Conservation (phyloP, 1,139 yeast species). For the Yamadazyma atlantica region DNA sequence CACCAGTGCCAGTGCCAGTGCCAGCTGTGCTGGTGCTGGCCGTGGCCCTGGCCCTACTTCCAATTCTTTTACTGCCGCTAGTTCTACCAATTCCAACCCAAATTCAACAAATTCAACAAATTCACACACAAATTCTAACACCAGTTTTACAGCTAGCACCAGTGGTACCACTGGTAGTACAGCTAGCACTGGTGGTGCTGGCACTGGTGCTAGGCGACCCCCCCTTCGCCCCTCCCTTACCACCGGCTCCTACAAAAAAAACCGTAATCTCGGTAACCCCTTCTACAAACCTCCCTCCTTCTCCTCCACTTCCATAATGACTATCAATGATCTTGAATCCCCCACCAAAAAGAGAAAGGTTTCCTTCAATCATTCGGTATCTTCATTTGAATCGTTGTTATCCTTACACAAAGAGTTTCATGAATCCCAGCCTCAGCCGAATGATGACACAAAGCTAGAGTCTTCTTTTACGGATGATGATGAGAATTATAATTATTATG, state of each 20-base stretch:
- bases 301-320: constrained; percentile 5
- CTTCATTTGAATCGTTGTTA: constrained; percentile 59
- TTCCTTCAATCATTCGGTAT: constrained; percentile 9
- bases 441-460: background rate
- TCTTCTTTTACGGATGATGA: background rate
- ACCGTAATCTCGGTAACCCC: constrained; percentile 16
- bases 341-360: constrained; percentile 18
- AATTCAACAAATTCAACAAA: too few relatives aligned
- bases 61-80: too few relatives aligned
- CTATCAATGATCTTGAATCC: constrained; percentile 6
- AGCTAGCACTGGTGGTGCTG: too few relatives aligned
- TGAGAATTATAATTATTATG: too few relatives aligned
- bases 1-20: too few relatives aligned
- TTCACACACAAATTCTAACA: too few relatives aligned
- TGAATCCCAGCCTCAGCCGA: constrained; percentile 1
- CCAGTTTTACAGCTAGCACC: too few relatives aligned
- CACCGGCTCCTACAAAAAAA: constrained; percentile 2
- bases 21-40: too few relatives aligned
- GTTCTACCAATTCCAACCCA: too few relatives aligned
- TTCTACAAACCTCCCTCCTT: constrained; percentile 16
- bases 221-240: constrained; percentile 15
- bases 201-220: too few relatives aligned
- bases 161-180: too few relatives aligned
- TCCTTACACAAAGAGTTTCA: constrained; percentile 4
- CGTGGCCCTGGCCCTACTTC: too few relatives aligned